Conservation (phyloP, 2,329 filamentous ascomycete species). For the Sphaerulina populicola region DNA sequence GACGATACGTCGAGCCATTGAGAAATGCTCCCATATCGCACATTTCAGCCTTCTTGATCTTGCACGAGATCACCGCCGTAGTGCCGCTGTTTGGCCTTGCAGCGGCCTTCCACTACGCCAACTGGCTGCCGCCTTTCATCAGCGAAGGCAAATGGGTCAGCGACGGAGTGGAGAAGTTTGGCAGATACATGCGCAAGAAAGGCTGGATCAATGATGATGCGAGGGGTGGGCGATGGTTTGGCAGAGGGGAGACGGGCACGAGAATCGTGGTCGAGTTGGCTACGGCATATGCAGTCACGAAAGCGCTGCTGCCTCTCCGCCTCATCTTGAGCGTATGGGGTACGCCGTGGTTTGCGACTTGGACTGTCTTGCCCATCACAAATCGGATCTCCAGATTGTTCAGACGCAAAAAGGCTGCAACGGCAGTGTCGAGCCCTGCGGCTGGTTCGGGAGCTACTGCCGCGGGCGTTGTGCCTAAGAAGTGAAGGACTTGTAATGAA, state of each 20-base stretch:
- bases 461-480: conserved; percentile 29
- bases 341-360: conserved; percentile 82
- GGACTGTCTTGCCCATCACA: conserved; percentile 47
- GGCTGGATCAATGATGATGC: conserved; percentile 62
- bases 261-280: conserved; percentile 59
- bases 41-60: conserved; percentile 72
- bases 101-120: conserved; percentile 68
- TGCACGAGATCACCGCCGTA: conserved; percentile 87
- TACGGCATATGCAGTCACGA: conserved; percentile 84
- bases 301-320: conserved; percentile 69
- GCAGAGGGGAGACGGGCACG: conserved; percentile 40
- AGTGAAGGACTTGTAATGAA: neutral
- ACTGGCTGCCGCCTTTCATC: conserved; percentile 58
- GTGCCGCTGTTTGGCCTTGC: conserved; percentile 69
- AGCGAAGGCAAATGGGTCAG: conserved; percentile 47
- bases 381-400: conserved; percentile 37
- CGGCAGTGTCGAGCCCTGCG: conserved; percentile 13
- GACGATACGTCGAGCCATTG: conserved; percentile 60
- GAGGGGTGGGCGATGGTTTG: conserved; percentile 32
- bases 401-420: conserved; percentile 18
- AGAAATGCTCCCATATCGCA: conserved; percentile 72
- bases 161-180: conserved; percentile 64
- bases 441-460: conserved; percentile 33
- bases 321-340: conserved; percentile 74
- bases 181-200: conserved; percentile 66